Base-by-base conservation (phyloP, 202 grass and related monocot genomes). In the Cymbopogon flexuosus region DNA sequence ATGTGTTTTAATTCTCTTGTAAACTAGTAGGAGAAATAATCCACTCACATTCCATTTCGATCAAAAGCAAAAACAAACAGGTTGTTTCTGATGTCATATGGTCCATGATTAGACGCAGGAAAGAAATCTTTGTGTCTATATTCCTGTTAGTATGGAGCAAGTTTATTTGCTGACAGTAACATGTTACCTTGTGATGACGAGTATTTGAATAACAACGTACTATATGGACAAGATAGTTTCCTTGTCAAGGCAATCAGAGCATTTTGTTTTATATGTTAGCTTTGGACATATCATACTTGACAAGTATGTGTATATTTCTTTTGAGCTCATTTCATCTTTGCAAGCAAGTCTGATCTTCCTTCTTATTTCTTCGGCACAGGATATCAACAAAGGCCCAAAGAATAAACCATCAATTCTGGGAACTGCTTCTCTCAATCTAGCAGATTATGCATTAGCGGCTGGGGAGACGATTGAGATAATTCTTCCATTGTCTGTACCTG, bases 321-420 rank as follows among this genome's bases (percentile, higher is more conserved):
- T 54, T 16, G 3, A 59, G 4, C 14, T 45, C 21, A 29, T 70
- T 30, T 71, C 24, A 33, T 65, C 14, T 35, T 62, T 68, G 23
- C 23, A 47, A 52, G 22, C 5, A 3, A 79, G 29, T 86, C 83
- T 89, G 34, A 82, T 27, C 2, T 47, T 34, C 11, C 60, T 70
- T 68, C 3, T 75, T 39, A 49, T 56, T 10, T 3, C 35, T 51
- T 75, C 1, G 5, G 41, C 12, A n/a, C 80, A 90, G 88, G 84
- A 83, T 27, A 22, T 46, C 51, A 90, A 83, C 69, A 86, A 85
- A 82, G 89, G 89, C 59, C 65, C 85, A 18, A 99, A 93, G 83
- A 90, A 73, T 87, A 99, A 99, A 72, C 86, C 87, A 78, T 80
- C 90, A 47, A 64, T 96, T 85, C 66, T 99, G n/a, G 96, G 92